Evolutionary conservation across 2,329 filamentous ascomycete species (phyloP), one percentile per base, ranked within the genome.

Genomic region (Calonectria fujianensis): DNA sequence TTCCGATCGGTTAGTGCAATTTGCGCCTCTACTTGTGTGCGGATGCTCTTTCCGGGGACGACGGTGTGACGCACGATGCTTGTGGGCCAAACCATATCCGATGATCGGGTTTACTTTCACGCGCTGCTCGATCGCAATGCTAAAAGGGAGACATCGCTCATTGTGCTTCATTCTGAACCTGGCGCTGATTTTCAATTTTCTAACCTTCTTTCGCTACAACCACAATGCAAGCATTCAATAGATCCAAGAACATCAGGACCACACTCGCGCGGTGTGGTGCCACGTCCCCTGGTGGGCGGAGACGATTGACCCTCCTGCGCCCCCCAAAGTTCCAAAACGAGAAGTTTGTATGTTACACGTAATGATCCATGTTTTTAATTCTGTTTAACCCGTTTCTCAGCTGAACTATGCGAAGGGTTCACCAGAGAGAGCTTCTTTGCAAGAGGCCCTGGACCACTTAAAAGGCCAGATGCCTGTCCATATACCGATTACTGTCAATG

Each of bases 291-390:
- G n/a, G 13, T 29, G 57, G 57, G 10, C 32, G n/a, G 4, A 61
- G 57, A 11, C 57, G 41, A 10, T 24, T 61, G n/a, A 37, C n/a
- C 13, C n/a, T 61, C 2, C 7, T 61, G n/a, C 35, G 41, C 24
- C 57, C 57, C 1, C 57, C 57, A 41, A 61, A 61, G n/a, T 61
- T 61, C 18, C 31, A 61, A 13, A 61, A 61, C n/a, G 57, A 61
- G 8, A 61, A 41, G 13, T 41, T 61, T 29, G 57, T 61, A 37
- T 18, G 57, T 18, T 7, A 9, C 3, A 11, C n/a, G 4, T 0
- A 18, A 10, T 6, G 2, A 9, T 37, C 3, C n/a, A 27, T 35
- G 29, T n/a, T 8, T 16, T 0, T 24, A 3, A 3, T 24, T 9
- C 7, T 11, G 3, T n/a, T 8, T 61, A 18, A 61, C 13, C 31